Percentiles rank a stretch among this genome's conserved stretches.
phyloP scores from a whole-genome alignment of 768 basidiomycete genomes.

The Amyloporia xantha region DNA sequence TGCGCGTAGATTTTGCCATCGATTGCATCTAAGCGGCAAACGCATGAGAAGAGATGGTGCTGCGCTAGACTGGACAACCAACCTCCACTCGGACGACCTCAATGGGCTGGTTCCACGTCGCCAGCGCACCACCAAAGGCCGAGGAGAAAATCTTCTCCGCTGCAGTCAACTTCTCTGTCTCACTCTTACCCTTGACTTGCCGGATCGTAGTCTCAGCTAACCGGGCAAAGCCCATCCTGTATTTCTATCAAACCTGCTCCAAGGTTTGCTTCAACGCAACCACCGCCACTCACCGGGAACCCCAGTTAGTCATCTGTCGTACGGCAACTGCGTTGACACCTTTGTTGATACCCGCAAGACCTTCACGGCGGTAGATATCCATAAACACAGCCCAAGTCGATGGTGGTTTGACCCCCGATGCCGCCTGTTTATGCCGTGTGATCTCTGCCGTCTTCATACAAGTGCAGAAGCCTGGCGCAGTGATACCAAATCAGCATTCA shows the following conservation, averaged over 20 bases:
- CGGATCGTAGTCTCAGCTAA: conserved; percentile 80
- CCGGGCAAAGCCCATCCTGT: conserved; percentile 94
- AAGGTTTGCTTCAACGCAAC: too few relatives aligned
- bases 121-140: conserved; percentile 87
- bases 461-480: conserved; percentile 80
- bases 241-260: too few relatives aligned
- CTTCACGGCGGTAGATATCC: conserved; percentile 91
- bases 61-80: conserved; percentile 9
- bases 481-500: background rate
- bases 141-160: conserved; percentile 87
- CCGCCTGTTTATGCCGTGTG: conserved; percentile 88
- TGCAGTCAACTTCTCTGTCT: conserved; percentile 66
- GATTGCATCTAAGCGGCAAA: conserved; percentile 95
- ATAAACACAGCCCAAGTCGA: conserved; percentile 93
- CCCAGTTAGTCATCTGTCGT: conserved; percentile 92
- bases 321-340: conserved; percentile 95
- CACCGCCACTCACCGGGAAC: conserved; percentile 57
- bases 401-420: conserved; percentile 76
- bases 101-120: conserved; percentile 99
- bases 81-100: conserved; percentile 97
- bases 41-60: too few relatives aligned
- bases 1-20: conserved; percentile 75
- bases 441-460: conserved; percentile 99
- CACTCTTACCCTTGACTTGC: conserved; percentile 68
- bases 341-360: conserved; percentile 95